Conservation (phyloP, 2,329 filamentous ascomycete genomes). For the Talaromyces marneffei region DNA sequence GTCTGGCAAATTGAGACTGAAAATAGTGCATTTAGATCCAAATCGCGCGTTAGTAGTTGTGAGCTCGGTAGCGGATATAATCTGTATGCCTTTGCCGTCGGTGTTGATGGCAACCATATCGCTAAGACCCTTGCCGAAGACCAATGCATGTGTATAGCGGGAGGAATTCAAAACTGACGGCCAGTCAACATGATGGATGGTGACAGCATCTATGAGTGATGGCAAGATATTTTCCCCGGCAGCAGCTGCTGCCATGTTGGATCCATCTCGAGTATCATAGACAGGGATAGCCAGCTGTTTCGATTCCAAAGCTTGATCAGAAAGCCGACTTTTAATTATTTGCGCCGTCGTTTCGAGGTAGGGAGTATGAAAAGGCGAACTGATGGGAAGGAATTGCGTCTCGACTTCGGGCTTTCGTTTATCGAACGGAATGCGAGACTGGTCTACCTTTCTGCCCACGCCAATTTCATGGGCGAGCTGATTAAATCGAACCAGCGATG, state of each 20-base stretch:
- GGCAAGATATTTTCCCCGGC: not conserved
- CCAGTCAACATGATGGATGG: not conserved
- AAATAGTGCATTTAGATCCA: not conserved
- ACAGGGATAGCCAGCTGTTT: not conserved
- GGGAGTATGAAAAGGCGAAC: slow-evolving; percentile 37
- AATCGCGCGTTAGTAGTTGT: not conserved
- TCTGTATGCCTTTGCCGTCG: not conserved
- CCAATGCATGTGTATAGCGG: not conserved
- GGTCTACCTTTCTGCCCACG: slow-evolving; percentile 15
- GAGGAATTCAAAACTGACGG: not conserved
- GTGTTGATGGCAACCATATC: not conserved
- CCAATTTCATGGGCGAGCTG: not conserved
- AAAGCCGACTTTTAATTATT: not conserved
- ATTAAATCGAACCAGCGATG: not conserved
- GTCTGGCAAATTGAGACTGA: not conserved
- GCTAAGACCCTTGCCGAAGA: not conserved
- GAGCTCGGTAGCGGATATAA: slow-evolving; percentile 1
- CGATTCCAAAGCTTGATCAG: not conserved
- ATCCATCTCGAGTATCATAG: not conserved
- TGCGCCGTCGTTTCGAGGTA: slow-evolving; percentile 26
- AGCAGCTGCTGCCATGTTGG: not conserved
- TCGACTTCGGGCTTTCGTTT: slow-evolving; percentile 25
- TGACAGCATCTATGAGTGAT: not conserved
- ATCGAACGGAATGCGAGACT: slow-evolving; percentile 28
- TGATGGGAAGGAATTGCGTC: slow-evolving; percentile 36